Conservation (phyloP, 202 grass and related monocot species). For the Dendrocalamus latiflorus region DNA sequence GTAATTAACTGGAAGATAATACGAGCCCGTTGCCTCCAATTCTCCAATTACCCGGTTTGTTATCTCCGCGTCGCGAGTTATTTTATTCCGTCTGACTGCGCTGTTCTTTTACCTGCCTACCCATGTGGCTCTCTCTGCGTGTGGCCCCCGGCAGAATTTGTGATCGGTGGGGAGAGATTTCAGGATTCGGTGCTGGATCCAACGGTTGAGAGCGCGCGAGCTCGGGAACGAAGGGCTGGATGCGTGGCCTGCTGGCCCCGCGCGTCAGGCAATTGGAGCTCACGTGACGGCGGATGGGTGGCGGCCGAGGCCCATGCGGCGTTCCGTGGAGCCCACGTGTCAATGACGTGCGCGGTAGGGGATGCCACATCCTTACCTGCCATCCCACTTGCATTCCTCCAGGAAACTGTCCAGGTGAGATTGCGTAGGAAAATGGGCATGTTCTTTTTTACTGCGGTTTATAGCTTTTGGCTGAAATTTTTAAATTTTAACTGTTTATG, state of each 20-base stretch:
- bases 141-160: neutral
- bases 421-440: neutral
- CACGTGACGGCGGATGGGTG: neutral
- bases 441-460: too few species aligned
- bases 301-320: neutral
- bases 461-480: too few species aligned
- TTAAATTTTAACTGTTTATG: too few species aligned
- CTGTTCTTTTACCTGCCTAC: neutral
- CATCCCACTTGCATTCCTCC: neutral
- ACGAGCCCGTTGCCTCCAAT: neutral
- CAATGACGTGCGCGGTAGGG: conserved; percentile 23
- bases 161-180: neutral
- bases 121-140: conserved; percentile 14
- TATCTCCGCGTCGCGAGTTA: neutral
- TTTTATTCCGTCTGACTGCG: conserved; percentile 17
- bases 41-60: neutral
- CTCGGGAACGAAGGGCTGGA: neutral
- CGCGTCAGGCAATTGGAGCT: neutral
- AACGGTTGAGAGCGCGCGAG: neutral
- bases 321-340: conserved; percentile 22
- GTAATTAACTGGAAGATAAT: neutral
- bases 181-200: neutral
- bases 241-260: neutral
- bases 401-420: conserved; percentile 14
- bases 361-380: neutral